These are phyloP conservation scores for Trifolium pratense DNA, from an alignment of 306 rosid species.

Conservation along the genomic window DNA sequence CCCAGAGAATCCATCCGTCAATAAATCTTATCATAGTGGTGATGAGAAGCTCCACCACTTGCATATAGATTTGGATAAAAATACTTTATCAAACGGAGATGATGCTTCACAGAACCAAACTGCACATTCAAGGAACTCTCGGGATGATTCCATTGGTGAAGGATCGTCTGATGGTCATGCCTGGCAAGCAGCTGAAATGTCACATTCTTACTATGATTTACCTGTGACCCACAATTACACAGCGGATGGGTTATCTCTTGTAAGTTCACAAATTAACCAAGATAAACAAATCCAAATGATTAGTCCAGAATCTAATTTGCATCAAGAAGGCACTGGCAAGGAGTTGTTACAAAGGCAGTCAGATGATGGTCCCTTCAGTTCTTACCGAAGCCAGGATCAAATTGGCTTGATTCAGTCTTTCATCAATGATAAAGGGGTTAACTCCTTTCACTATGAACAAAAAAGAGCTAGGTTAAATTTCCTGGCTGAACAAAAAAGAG, in stretches of 20 bases:
- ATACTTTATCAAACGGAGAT: constrained; percentile 25
- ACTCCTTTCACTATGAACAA: constrained; percentile 64
- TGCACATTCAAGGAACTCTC: constrained; percentile 53
- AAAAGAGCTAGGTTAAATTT: constrained; percentile 60
- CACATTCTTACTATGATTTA: constrained; percentile 74
- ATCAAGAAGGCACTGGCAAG: constrained; percentile 53
- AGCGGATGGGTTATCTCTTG: constrained; percentile 53
- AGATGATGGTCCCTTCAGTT: constrained; percentile 59
- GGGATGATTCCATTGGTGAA: constrained; percentile 50
- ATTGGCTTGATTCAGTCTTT: constrained; percentile 74
- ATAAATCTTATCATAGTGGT: constrained; percentile 41
- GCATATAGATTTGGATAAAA: constrained; percentile 46
- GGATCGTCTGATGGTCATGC: constrained; percentile 54
- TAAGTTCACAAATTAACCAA: constrained; percentile 55
- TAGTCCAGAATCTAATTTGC: constrained; percentile 65
- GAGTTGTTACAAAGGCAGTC: constrained; percentile 56
- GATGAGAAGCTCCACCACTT: constrained; percentile 44
- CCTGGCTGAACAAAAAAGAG: constrained; percentile 64
- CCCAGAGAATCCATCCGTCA: constrained; percentile 37
- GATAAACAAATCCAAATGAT: constrained; percentile 51
- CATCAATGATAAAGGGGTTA: constrained; percentile 66
- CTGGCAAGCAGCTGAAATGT: constrained; percentile 64
- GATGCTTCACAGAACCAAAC: constrained; percentile 37
- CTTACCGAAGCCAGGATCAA: constrained; percentile 69
- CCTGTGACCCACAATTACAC: constrained; percentile 58